phyloP scores from a whole-genome alignment of 805 yeast species.

The Jamesozyma spencerorum region DNA sequence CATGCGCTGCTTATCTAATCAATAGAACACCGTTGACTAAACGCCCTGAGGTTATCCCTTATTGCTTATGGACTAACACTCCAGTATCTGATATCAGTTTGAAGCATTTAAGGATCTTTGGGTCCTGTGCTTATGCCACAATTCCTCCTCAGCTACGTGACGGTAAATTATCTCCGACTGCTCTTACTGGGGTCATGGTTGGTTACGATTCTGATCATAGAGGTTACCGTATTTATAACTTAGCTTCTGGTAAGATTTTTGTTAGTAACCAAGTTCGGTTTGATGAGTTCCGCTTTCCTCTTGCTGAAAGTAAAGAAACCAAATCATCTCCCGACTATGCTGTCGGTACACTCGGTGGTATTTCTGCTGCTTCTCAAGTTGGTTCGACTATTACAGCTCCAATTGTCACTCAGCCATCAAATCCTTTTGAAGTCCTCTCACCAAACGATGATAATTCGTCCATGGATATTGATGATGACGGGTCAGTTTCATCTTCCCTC shows the following conservation, averaged over 20 bases:
- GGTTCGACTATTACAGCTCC: no score
- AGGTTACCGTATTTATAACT: constrained; percentile 5
- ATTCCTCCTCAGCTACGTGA: constrained; percentile 2
- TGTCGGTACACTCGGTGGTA: no score
- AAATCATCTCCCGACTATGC: no score
- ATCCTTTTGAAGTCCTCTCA: no score
- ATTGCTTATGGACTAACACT: neutral
- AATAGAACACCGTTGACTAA: constrained; percentile 4
- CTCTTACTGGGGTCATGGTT: constrained; percentile 3
- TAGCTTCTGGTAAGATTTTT: neutral
- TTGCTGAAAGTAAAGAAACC: no score
- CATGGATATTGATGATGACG: no score
- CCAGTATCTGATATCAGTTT: no score
- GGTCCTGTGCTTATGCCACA: constrained; percentile 10
- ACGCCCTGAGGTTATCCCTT: constrained; percentile 1
- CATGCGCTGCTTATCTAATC: constrained; percentile 6
- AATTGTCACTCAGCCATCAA: no score
- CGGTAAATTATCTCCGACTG: constrained; percentile 3
- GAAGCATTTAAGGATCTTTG: constrained; percentile 9
- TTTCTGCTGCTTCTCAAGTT: no score
- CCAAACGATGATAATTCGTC: no score
- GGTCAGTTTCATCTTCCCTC: no score
- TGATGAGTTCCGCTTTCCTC: constrained; percentile 7
- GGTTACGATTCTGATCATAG: constrained; percentile 4
- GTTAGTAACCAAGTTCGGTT: constrained; percentile 5